Evolutionary conservation across 2,329 filamentous ascomycete genomes (phyloP).

Genomic region (Simplicillium sp.): DNA sequence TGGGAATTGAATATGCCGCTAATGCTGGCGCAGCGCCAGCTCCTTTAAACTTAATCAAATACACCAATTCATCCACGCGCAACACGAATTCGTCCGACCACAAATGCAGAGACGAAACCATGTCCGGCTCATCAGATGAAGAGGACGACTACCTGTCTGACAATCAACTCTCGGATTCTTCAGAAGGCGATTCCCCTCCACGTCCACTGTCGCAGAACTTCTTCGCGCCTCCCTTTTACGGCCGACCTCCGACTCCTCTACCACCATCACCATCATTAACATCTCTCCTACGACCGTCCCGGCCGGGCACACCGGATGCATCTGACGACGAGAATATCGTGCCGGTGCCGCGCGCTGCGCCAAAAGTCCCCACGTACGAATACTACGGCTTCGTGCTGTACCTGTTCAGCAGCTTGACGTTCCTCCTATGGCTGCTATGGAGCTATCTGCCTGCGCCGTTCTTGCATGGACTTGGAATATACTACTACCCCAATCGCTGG

Average conservation of each 20-base stretch:
- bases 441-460: constrained; percentile 87
- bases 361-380: constrained; percentile 97
- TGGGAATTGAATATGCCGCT: too few species aligned
- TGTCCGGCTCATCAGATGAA: constrained; percentile 26
- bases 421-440: constrained; percentile 68
- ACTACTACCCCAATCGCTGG: constrained; percentile 97
- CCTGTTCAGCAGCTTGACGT: constrained; percentile 74
- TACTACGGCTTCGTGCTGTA: constrained; percentile 99
- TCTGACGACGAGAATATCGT: constrained; percentile 83
- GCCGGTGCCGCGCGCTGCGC: constrained; percentile 75
- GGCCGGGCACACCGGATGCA: constrained; percentile 88
- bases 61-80: too few species aligned
- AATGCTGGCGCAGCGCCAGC: too few species aligned
- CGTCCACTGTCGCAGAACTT: constrained; percentile 42
- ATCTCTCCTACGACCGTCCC: constrained; percentile 78
- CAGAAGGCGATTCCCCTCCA: constrained; percentile 26
- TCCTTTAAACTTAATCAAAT: too few species aligned
- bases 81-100: too few species aligned
- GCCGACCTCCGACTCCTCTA: constrained; percentile 86
- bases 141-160: constrained; percentile 26
- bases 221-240: constrained; percentile 85
- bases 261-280: constrained; percentile 90
- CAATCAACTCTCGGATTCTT: constrained; percentile 20
- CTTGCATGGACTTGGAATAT: constrained; percentile 83
- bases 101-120: constrained; percentile 4